Evolutionary conservation across 345 rosid species (phyloP).

Genomic region (Populus nigra): DNA sequence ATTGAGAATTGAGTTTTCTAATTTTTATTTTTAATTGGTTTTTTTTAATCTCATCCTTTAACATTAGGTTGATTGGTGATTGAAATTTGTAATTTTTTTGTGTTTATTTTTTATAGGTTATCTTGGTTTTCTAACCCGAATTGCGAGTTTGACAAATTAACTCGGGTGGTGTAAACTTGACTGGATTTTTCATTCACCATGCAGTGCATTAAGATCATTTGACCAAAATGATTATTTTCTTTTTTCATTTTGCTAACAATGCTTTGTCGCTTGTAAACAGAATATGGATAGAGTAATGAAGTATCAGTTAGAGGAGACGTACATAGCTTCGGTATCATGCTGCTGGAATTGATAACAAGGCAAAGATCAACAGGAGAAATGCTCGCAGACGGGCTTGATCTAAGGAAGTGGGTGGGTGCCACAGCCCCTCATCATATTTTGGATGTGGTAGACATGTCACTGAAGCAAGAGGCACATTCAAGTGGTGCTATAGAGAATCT

Average conservation of each 20-base stretch:
- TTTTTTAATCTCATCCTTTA: no score
- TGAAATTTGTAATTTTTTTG: no score
- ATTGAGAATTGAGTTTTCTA: no score
- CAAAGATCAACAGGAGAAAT: conserved; percentile 11
- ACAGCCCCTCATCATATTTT: neutral
- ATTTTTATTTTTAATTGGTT: no score
- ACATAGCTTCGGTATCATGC: conserved; percentile 19
- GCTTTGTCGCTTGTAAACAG: neutral
- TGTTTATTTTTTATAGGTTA: no score
- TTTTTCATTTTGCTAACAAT: no score
- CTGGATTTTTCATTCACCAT: neutral
- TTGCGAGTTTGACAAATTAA: no score
- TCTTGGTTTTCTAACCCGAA: no score
- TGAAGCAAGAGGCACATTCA: neutral
- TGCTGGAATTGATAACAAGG: conserved; percentile 14
- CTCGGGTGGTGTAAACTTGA: no score
- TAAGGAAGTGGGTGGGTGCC: neutral
- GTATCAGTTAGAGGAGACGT: conserved; percentile 16
- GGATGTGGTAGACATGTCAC: neutral
- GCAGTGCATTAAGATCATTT: neutral
- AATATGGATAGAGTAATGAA: conserved; percentile 8
- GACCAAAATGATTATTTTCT: neutral
- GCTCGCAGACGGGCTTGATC: neutral
- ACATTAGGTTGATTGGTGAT: no score
- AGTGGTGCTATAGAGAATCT: neutral